These are phyloP conservation scores for Umbelopsis sp. DNA, from an alignment of 192 early-diverging fungal genomes.

Conservation along the genomic window DNA sequence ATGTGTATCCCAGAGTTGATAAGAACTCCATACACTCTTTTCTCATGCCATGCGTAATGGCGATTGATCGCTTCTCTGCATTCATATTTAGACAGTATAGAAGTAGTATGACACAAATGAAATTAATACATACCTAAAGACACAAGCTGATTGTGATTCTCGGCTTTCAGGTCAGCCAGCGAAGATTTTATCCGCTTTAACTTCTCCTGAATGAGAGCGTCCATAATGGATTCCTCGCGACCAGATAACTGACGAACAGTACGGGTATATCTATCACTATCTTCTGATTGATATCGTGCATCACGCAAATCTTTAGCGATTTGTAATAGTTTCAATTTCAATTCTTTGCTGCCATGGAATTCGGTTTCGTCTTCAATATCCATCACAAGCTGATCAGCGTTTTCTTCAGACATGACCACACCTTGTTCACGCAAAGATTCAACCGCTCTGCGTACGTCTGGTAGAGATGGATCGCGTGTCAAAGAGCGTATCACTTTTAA, in stretches of 20 bases:
- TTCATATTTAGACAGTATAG: neutral
- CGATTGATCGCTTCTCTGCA: slow-evolving; percentile 53
- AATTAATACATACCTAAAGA: slow-evolving; percentile 18
- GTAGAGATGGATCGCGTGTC: slow-evolving; percentile 4
- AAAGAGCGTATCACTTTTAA: neutral
- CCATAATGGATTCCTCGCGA: slow-evolving; percentile 28
- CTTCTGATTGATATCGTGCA: neutral
- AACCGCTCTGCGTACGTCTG: neutral
- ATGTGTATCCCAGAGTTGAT: slow-evolving; percentile 51
- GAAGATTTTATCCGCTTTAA: slow-evolving; percentile 10
- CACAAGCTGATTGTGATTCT: slow-evolving; percentile 19
- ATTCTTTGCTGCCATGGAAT: neutral
- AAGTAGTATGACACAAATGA: neutral
- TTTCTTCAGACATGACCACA: neutral
- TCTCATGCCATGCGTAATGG: slow-evolving; percentile 50
- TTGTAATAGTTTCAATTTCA: neutral
- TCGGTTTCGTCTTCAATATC: slow-evolving; percentile 3
- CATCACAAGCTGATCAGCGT: neutral
- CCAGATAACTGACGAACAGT: slow-evolving; percentile 26
- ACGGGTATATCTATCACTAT: slow-evolving; percentile 34
- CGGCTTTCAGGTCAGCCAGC: slow-evolving; percentile 15
- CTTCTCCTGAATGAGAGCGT: slow-evolving; percentile 12
- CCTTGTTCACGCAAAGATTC: neutral
- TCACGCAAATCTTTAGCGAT: slow-evolving; percentile 16
- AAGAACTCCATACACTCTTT: slow-evolving; percentile 53